phyloP scores from a whole-genome alignment of 2,329 filamentous ascomycete species.

The Claviceps citrina region DNA sequence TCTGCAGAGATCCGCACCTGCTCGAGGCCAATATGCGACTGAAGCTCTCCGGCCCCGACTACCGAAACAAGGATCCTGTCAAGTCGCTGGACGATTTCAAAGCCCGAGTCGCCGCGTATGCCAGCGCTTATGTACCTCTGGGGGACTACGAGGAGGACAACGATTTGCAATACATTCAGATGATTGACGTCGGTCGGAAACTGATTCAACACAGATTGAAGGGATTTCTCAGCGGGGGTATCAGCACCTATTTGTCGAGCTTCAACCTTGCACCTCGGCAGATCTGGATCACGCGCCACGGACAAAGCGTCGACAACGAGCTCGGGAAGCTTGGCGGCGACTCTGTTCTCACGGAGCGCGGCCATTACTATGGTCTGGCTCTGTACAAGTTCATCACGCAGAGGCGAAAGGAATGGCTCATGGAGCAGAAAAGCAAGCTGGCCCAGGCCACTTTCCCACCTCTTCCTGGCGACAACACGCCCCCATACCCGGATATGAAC shows the following conservation, averaged over 20 bases:
- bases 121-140: conserved; percentile 82
- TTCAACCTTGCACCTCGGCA: conserved; percentile 92
- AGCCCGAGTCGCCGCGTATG: conserved; percentile 79
- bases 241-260: conserved; percentile 87
- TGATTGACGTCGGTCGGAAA: conserved; percentile 95
- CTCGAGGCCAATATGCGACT: conserved; percentile 94
- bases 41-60: conserved; percentile 90
- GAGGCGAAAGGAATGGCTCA: conserved; percentile 68
- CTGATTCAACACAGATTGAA: conserved; percentile 79
- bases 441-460: conserved; percentile 75
- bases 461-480: conserved; percentile 76
- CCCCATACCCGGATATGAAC: conserved; percentile 77
- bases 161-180: conserved; percentile 88
- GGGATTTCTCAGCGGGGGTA: conserved; percentile 82
- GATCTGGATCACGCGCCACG: conserved; percentile 96
- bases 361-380: conserved; percentile 61
- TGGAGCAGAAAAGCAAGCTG: conserved; percentile 65
- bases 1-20: conserved; percentile 70
- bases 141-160: conserved; percentile 83
- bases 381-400: conserved; percentile 72
- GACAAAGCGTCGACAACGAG: conserved; percentile 78
- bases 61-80: conserved; percentile 79
- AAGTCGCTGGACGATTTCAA: conserved; percentile 83
- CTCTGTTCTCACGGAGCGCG: conserved; percentile 67
- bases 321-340: conserved; percentile 83